These are phyloP conservation scores for Myxozyma mucilagina DNA, from an alignment of 805 yeast species.

Conservation along the genomic window DNA sequence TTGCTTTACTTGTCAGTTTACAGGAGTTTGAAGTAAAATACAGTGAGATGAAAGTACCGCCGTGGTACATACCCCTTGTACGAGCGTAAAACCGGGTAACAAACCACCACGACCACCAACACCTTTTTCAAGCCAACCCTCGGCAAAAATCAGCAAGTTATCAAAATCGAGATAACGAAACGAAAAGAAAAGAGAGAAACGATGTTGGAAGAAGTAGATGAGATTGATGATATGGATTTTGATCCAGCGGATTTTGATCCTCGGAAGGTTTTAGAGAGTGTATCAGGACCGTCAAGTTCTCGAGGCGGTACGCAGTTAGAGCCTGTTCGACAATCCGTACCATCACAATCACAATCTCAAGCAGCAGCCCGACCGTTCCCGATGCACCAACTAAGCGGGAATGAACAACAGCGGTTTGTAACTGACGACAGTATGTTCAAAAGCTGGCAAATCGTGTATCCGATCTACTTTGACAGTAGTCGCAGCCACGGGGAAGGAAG, in stretches of 20 bases:
- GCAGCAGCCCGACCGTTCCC: too few species aligned
- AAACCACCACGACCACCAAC: too few species aligned
- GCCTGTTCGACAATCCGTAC: background rate
- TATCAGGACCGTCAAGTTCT: slow-evolving; percentile 10
- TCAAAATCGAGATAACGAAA: too few species aligned
- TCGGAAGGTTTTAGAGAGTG: slow-evolving; percentile 41
- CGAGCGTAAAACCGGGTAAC: too few species aligned
- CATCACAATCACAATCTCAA: too few species aligned
- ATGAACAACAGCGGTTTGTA: slow-evolving; percentile 28
- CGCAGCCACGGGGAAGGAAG: slow-evolving; percentile 81
- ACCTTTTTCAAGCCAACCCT: too few species aligned
- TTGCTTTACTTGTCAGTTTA: too few species aligned
- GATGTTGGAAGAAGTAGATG: slow-evolving; percentile 51
- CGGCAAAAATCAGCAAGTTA: too few species aligned
- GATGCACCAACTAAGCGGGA: too few species aligned
- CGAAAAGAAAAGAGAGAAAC: background rate
- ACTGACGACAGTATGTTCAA: slow-evolving; percentile 59
- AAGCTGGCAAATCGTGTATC: slow-evolving; percentile 75
- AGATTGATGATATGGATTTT: slow-evolving; percentile 86
- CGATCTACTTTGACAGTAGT: slow-evolving; percentile 84
- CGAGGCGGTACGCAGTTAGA: slow-evolving; percentile 9
- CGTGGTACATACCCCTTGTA: too few species aligned
- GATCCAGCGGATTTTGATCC: slow-evolving; percentile 90
- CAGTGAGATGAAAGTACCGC: too few species aligned
- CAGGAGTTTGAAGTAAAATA: too few species aligned